Evolutionary conservation across 106 monocot species (phyloP), one percentile per base, ranked within the genome.

Genomic region (Amphibolis antarctica): DNA sequence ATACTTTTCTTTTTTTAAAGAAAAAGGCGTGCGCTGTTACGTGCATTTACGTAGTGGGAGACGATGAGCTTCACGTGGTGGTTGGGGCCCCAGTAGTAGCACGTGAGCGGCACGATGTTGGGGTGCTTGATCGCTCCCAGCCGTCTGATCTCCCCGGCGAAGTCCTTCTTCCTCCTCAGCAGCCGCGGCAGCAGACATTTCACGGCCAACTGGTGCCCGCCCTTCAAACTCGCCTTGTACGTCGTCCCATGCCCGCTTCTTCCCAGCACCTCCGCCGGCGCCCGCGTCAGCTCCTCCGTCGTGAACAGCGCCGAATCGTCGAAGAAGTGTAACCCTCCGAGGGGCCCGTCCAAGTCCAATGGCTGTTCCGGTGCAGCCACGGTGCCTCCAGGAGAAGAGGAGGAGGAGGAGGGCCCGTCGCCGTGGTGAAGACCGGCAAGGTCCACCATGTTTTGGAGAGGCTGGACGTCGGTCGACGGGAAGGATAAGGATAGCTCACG

Each of bases 231-330:
- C 19, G 89, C 94, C 75, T 86, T 96, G 63, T 96, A 96, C 17
- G 94, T 81, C 17, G 94, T 96, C 14, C 89, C 94, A 67, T 89
- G 89, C 44, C 86, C 84, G 68, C 94, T 84, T 68, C 86, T 83
- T 23, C 94, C 94, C 51, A 96, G 69, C 46, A 89, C 78, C 69
- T 96, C 89, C 18, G 94, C 94, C 15, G 89, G 89, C 21, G 82
- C 89, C 42, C 79, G 64, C 36, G 89, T 81, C 49, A 96, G 69
- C 46, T 96, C 84, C 57, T 89, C 86, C 26, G 80, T 79, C 19
- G 89, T 84, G 44, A 96, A 96, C 48, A 78, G 42, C 58, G 76
- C 44, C 54, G 86, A 80, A 43, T 26, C 66, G 27, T 96, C 81
- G 66, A 96, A 63, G 60, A 89, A 82, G 77, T 70, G 82, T 45